These are phyloP conservation scores for Podaxis mareebaensis DNA, from an alignment of 768 basidiomycete genomes.

Conservation along the genomic window DNA sequence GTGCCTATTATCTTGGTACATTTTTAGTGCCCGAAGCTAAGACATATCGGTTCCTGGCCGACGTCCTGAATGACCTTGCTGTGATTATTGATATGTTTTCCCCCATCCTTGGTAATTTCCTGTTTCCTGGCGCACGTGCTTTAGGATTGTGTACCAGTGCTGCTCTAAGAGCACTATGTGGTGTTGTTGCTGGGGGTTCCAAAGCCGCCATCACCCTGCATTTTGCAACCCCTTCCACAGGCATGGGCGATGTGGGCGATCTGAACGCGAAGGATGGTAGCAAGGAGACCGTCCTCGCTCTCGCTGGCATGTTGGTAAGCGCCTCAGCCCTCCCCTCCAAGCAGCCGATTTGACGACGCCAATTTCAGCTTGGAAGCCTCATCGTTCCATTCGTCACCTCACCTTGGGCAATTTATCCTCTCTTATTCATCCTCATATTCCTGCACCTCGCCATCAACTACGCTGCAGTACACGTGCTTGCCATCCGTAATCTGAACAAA, in stretches of 20 bases:
- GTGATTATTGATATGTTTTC: slow-evolving; percentile 62
- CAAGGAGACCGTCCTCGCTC: slow-evolving; percentile 68
- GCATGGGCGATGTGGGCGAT: slow-evolving; percentile 67
- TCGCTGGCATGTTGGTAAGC: slow-evolving; percentile 67
- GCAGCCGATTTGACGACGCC: neutral
- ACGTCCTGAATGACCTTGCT: slow-evolving; percentile 63
- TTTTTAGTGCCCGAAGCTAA: slow-evolving; percentile 71
- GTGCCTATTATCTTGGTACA: slow-evolving; percentile 62
- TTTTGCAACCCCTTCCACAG: slow-evolving; percentile 52
- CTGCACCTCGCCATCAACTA: slow-evolving; percentile 63
- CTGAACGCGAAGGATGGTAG: slow-evolving; percentile 73
- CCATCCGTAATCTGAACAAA: slow-evolving; percentile 57
- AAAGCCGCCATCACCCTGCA: slow-evolving; percentile 70
- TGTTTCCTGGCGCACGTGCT: slow-evolving; percentile 46
- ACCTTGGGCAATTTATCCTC: slow-evolving; percentile 46
- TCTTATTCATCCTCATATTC: slow-evolving; percentile 50
- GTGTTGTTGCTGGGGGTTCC: slow-evolving; percentile 66
- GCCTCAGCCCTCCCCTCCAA: neutral
- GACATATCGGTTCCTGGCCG: slow-evolving; percentile 65
- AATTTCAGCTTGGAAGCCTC: slow-evolving; percentile 57
- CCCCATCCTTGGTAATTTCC: slow-evolving; percentile 45
- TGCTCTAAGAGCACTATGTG: slow-evolving; percentile 57
- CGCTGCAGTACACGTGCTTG: slow-evolving; percentile 56
- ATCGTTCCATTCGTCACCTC: slow-evolving; percentile 57
- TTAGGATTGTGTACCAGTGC: slow-evolving; percentile 59